These are phyloP conservation scores for Saccharomycopsis fermentans DNA, from an alignment of 805 yeast species.

Conservation along the genomic window DNA sequence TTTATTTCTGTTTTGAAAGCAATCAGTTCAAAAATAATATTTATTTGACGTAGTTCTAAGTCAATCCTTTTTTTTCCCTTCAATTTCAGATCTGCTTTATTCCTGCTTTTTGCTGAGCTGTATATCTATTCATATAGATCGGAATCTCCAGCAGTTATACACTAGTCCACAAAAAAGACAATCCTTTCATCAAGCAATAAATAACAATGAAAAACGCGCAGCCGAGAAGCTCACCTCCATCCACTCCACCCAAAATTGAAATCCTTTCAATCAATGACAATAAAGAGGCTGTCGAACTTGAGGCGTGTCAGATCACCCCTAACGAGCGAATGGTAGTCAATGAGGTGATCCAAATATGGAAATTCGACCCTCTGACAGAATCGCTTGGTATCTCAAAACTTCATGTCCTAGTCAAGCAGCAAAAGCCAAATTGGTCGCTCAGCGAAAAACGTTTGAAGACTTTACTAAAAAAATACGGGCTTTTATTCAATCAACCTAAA, in stretches of 20 bases:
- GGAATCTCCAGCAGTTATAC: too few species aligned
- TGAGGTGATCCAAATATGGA: constrained; percentile 57
- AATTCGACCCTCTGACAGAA: constrained; percentile 53
- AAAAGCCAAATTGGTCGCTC: constrained; percentile 53
- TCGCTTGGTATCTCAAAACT: constrained; percentile 45
- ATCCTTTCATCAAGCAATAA: not conserved
- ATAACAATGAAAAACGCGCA: not conserved
- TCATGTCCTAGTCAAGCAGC: constrained; percentile 37
- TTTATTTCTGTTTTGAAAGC: too few species aligned
- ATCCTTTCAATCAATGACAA: constrained; percentile 16
- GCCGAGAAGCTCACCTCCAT: not conserved
- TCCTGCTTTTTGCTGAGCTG: too few species aligned
- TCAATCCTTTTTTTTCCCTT: too few species aligned
- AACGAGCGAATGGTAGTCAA: constrained; percentile 49
- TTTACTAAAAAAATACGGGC: constrained; percentile 46
- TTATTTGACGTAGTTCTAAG: too few species aligned
- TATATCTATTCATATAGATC: too few species aligned
- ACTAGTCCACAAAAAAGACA: not conserved
- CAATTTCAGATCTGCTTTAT: too few species aligned
- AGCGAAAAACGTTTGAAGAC: constrained; percentile 47
- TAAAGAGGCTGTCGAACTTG: constrained; percentile 4
- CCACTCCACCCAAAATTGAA: constrained; percentile 8
- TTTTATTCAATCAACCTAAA: constrained; percentile 34
- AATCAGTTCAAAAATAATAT: too few species aligned
- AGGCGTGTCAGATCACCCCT: constrained; percentile 31